Evolutionary conservation across 1,284 basidiomycete genomes (phyloP).

Genomic region (Irpex rosettiformis): DNA sequence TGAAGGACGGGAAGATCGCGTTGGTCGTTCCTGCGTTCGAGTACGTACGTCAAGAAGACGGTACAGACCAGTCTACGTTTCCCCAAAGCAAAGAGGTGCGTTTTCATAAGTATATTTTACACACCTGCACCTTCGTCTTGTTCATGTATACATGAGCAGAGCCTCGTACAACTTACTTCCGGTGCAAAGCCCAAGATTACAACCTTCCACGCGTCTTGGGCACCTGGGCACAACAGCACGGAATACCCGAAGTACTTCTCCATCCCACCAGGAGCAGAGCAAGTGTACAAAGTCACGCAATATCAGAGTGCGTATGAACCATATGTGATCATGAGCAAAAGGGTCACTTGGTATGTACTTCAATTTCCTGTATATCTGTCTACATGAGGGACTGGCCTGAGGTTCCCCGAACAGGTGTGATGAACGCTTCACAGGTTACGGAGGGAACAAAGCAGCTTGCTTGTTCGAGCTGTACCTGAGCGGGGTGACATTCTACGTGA

Average conservation of each 20-base stretch:
- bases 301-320: conserved; percentile 85
- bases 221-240: conserved; percentile 74
- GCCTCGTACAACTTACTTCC: conserved; percentile 15
- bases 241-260: conserved; percentile 71
- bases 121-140: not conserved
- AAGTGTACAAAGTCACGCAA: conserved; percentile 67
- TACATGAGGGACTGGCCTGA: conserved; percentile 26
- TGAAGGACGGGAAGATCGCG: conserved; percentile 49
- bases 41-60: conserved; percentile 58
- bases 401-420: conserved; percentile 57
- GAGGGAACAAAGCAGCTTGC: conserved; percentile 68
- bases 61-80: conserved; percentile 50
- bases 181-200: conserved; percentile 40
- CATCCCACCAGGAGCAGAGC: conserved; percentile 47
- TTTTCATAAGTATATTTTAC: not conserved
- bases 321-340: conserved; percentile 76
- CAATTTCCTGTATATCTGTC: conserved; percentile 1
- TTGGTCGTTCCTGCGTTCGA: conserved; percentile 82
- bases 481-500: conserved; percentile 74
- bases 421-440: conserved; percentile 86
- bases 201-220: conserved; percentile 78
- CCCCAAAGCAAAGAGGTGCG: conserved; percentile 63
- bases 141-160: not conserved
- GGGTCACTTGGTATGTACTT: conserved; percentile 60
- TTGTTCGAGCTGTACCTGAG: conserved; percentile 63